A percentile compares a stretch with the other conserved stretches of the same genome.
Evolutionary conservation across 2,329 filamentous ascomycete genomes (phyloP).

Genomic region (Didymella sp.): DNA sequence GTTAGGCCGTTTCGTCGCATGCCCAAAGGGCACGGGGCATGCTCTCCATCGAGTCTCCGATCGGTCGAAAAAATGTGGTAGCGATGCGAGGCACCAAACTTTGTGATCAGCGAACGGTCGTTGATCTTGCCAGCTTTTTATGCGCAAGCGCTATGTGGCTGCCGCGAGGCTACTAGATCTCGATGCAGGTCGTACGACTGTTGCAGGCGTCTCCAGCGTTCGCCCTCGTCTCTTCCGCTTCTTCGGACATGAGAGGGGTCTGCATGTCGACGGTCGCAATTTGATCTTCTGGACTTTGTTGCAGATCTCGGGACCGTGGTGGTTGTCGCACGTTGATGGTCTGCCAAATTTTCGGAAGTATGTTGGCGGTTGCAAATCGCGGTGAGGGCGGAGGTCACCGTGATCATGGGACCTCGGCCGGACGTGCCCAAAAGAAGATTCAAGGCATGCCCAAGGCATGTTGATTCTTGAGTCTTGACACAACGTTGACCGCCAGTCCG

Average conservation of each 20-base stretch:
- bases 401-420: constrained; percentile 1
- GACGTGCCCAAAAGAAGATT: constrained; percentile 2
- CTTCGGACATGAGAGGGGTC: constrained; percentile 3
- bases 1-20: not conserved
- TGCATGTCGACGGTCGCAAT: constrained; percentile 12
- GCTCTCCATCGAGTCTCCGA: too few relatives aligned
- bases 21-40: too few relatives aligned
- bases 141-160: not conserved
- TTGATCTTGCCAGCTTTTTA: constrained; percentile 2
- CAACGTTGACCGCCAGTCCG: constrained; percentile 3
- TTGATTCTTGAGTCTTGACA: too few relatives aligned
- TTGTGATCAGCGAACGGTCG: constrained; percentile 8
- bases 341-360: not conserved
- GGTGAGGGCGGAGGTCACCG: constrained; percentile 2
- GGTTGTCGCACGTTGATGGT: not conserved
- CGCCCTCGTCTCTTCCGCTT: not conserved
- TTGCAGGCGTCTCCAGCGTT: not conserved
- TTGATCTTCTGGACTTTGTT: not conserved
- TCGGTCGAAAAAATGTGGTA: not conserved
- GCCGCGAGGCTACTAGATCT: constrained; percentile 2
- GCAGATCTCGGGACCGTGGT: not conserved
- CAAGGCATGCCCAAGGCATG: not conserved
- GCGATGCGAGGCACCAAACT: not conserved
- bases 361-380: not conserved
- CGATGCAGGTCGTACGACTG: constrained; percentile 8